Base-by-base conservation (phyloP, 768 basidiomycete species). In the Tricholoma furcatifolium region DNA sequence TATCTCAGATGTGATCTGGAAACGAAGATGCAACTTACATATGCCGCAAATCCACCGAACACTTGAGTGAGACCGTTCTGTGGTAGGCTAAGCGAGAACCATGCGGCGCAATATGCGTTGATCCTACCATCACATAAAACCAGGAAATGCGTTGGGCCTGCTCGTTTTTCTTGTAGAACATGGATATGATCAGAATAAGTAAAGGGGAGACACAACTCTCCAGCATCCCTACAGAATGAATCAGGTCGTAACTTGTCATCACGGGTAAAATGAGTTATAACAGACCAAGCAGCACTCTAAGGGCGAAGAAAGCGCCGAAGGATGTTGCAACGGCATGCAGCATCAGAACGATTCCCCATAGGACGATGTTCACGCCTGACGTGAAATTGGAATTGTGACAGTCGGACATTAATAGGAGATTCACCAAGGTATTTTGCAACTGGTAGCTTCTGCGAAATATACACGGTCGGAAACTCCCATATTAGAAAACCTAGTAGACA, bases 111-210 rank as follows among this genome's bases (percentile, higher is more conserved):
- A 30, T 11, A 14, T 31, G 17, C 38, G 6, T 39, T 7, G 14
- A 41, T 47, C 63, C 20, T 60, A 81, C 84, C 82, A 85, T 83
- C 27, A 83, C 74, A 65, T 86, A 87, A 65, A 86, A 86, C 75
- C 79, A 84, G 4, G 81, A 78, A 15, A 86, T 80, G 6, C 84
- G 74, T 15, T 70, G 74, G 0, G 80, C 82, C 71, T 86, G 83
- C 58, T 85, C 84, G 46, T 82, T 70, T 66, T 85, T 85, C 71
- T 80, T 82, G 68, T 85, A 86, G 61, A 85, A 86, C 79, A 84
- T 83, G 9, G 81, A 78, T 38, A 85, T 75, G 35, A 85, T 75
- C 47, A 85, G 67, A 64, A 87, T 81, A 31, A 86, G 69, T 58
- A 76, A 81, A 0, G 85, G 85, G 4, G 82, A 76, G 12, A 85